Evolutionary conservation across 305 asterid genomes (phyloP), one percentile per base, ranked within the genome.

Genomic region (Fraxinus ornus): DNA sequence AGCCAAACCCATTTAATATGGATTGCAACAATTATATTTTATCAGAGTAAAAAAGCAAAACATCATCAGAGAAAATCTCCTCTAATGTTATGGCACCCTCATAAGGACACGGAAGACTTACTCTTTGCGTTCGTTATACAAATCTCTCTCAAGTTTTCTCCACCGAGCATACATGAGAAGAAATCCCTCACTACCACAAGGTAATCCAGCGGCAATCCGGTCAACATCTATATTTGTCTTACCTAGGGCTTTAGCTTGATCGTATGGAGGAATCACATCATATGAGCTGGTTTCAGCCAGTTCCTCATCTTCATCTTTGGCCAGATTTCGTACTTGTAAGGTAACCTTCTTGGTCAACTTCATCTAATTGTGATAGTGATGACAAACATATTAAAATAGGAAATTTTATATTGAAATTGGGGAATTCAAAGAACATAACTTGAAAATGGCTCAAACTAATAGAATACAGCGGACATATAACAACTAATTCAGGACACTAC

Each of bases 201-300:
- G 99, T 84, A 96, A 85, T 52, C 99, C 99, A 62, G 99, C 99
- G 44, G 98, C 97, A 84, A 96, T 94, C 9, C 99, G 97, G 82
- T 93, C 98, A 76, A 93, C 94, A 84, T 96, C 99, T 77, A 96
- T 94, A 74, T 92, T 96, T 47, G 98, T 96, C 91, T 94, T 96
- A 87, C 99, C 99, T 77, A 96, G 99, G 77, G 99, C 99, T 86
- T 86, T 96, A 75, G 99, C 99, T 89, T 96, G 99, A 92, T 96
- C 99, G 84, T 96, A 96, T 39, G 99, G 97, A 81, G 90, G 97
- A 52, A 93, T 91, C 79, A 93, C 90, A 85, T 92, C 97, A 80
- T 86, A 90, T 1, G 98, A 89, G 87, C 92, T 88, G 70, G 91
- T 83, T 83, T 91, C 95, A 0, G 92, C 91, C 82, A 96, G 98